These are phyloP conservation scores for Aspergillus funiculosus DNA, from an alignment of 495 filamentous ascomycete genomes.

Conservation along the genomic window DNA sequence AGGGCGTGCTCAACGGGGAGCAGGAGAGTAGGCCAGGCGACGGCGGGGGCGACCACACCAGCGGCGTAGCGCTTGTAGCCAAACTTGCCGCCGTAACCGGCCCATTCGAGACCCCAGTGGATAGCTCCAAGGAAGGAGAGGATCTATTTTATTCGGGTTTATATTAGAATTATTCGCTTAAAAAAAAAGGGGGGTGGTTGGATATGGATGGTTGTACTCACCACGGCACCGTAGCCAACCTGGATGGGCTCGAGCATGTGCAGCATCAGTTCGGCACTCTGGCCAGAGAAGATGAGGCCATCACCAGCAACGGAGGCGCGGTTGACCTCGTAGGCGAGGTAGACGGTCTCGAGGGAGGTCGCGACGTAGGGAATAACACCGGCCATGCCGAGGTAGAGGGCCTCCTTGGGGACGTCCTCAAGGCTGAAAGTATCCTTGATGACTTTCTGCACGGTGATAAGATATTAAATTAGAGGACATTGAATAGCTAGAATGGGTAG, in stretches of 20 bases:
- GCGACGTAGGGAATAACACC: conserved; percentile 87
- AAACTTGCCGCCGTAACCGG: conserved; percentile 64
- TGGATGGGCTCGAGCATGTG: conserved; percentile 85
- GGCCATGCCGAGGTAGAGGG: conserved; percentile 75
- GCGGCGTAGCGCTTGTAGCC: conserved; percentile 74
- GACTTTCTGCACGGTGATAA: conserved; percentile 49
- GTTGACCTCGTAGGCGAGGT: conserved; percentile 75
- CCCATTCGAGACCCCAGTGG: conserved; percentile 89
- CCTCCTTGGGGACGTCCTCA: conserved; percentile 68
- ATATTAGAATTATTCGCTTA: too few species aligned
- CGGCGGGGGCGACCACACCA: conserved; percentile 72
- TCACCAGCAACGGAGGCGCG: conserved; percentile 52
- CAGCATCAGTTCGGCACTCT: conserved; percentile 68
- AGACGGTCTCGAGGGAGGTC: conserved; percentile 83
- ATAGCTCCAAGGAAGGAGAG: conserved; percentile 94
- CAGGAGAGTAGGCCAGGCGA: conserved; percentile 91
- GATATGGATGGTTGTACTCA: conserved; percentile 48
- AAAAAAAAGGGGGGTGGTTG: too few species aligned
- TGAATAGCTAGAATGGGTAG: neutral
- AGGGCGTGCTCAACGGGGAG: conserved; percentile 84
- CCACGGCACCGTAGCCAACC: conserved; percentile 87
- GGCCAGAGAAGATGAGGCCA: conserved; percentile 60
- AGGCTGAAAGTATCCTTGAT: conserved; percentile 88
- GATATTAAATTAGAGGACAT: neutral
- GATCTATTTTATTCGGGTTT: conserved; percentile 46